Conservation (phyloP, 176 grass and related monocot species). For the Musa troglodytarum region DNA sequence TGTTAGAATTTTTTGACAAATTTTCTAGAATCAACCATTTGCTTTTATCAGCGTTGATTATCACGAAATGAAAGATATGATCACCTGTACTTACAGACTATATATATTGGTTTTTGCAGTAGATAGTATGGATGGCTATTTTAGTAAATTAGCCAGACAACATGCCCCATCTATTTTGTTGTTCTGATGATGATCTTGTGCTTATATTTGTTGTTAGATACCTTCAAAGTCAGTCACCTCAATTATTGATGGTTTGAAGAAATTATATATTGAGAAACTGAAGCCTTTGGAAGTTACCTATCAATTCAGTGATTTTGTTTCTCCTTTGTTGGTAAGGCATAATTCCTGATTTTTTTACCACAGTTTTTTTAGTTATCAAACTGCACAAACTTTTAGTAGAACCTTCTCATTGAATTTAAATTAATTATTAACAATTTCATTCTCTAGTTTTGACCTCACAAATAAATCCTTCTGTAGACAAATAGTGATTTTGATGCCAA, state of each 20-base stretch:
- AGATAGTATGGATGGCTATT: background rate
- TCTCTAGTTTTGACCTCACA: background rate
- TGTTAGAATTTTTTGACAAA: too few species aligned
- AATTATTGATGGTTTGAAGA: constrained; percentile 92
- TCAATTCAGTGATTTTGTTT: constrained; percentile 93
- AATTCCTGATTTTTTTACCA: background rate
- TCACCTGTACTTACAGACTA: too few species aligned
- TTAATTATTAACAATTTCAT: background rate
- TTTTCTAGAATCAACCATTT: too few species aligned
- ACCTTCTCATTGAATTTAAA: background rate
- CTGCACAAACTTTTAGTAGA: background rate
- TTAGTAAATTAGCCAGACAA: background rate
- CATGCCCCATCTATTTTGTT: background rate
- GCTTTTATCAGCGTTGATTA: too few species aligned
- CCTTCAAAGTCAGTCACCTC: constrained; percentile 80
- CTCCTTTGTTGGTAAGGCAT: constrained; percentile 61
- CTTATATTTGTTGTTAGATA: constrained; percentile 34
- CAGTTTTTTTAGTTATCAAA: background rate
- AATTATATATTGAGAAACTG: constrained; percentile 81
- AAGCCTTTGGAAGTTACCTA: constrained; percentile 99
- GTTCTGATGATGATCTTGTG: background rate
- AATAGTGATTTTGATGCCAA: constrained; percentile 99
- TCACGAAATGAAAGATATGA: too few species aligned
- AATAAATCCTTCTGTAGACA: constrained; percentile 43
- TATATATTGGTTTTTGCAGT: background rate